Evolutionary conservation across 2,329 filamentous ascomycete species (phyloP).

Genomic region (Microcyclospora tardicrescens): DNA sequence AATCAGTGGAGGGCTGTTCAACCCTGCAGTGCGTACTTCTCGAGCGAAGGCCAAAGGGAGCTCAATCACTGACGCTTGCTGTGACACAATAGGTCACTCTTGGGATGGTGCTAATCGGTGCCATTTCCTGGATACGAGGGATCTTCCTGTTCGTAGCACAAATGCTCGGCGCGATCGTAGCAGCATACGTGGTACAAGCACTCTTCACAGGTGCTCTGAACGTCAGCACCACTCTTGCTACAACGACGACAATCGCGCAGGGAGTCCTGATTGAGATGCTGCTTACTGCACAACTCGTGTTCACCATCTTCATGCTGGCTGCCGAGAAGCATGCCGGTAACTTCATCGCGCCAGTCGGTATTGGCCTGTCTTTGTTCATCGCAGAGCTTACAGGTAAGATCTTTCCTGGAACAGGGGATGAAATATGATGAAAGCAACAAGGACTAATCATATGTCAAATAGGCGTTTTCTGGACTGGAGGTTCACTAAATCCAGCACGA

Average conservation of each 20-base stretch:
- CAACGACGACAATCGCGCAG: constrained; percentile 39
- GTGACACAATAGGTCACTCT: constrained; percentile 33
- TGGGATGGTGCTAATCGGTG: constrained; percentile 46
- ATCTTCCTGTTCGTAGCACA: constrained; percentile 43
- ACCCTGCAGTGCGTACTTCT: constrained; percentile 13
- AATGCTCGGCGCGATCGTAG: constrained; percentile 45
- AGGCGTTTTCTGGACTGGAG: constrained; percentile 31
- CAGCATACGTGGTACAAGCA: constrained; percentile 43
- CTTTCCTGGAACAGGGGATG: too few species aligned
- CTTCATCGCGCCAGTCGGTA: constrained; percentile 57
- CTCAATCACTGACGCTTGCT: background rate
- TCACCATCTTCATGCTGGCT: constrained; percentile 58
- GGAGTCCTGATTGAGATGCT: constrained; percentile 57
- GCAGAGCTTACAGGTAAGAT: constrained; percentile 35
- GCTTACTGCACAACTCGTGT: constrained; percentile 49
- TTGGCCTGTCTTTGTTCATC: constrained; percentile 59
- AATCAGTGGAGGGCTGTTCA: constrained; percentile 20
- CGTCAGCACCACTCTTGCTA: constrained; percentile 44
- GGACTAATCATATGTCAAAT: background rate
- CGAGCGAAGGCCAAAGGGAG: too few species aligned
- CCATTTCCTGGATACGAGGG: constrained; percentile 41
- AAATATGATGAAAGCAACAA: too few species aligned
- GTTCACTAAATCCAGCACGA: constrained; percentile 29
- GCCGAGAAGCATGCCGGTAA: constrained; percentile 57
- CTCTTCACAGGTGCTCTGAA: constrained; percentile 46